Conservation (phyloP, 208 protist species). For the Wallacemonas rigidus region DNA sequence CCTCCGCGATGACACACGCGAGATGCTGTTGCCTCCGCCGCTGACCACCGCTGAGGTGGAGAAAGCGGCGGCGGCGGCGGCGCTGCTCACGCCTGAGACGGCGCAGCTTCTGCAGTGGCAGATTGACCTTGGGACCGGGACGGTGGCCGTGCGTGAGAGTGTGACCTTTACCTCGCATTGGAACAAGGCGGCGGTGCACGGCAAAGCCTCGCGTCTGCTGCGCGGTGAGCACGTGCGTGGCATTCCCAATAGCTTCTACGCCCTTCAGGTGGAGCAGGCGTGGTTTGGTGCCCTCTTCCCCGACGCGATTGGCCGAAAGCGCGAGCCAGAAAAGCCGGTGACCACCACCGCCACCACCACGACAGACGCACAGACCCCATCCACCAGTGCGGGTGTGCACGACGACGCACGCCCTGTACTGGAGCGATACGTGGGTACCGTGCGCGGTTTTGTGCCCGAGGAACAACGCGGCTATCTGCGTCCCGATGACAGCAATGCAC, state of each 20-base stretch:
- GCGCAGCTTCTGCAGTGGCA: conserved; percentile 57
- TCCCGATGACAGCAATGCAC: conserved; percentile 40
- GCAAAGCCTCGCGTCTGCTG: conserved; percentile 50
- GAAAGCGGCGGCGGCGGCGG: conserved; percentile 32
- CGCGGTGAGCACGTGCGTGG: conserved; percentile 71
- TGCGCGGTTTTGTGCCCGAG: conserved; percentile 67
- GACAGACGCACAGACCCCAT: too few relatives aligned
- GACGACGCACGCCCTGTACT: conserved; percentile 6
- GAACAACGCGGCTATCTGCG: conserved; percentile 72
- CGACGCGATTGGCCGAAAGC: conserved; percentile 32
- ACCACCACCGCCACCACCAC: background rate
- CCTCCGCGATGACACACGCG: conserved; percentile 15
- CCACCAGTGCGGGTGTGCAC: too few relatives aligned
- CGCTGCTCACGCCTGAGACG: conserved; percentile 40
- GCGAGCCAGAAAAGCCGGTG: background rate
- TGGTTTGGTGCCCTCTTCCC: conserved; percentile 71
- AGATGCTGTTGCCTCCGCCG: conserved; percentile 22
- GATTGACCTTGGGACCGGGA: conserved; percentile 37
- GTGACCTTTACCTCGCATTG: conserved; percentile 63
- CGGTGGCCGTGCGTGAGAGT: conserved; percentile 35
- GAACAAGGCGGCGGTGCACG: conserved; percentile 42
- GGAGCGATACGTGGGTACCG: conserved; percentile 53
- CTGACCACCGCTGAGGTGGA: conserved; percentile 32
- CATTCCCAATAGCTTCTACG: conserved; percentile 32
- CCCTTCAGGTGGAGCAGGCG: conserved; percentile 62